A percentile compares a stretch with the other conserved stretches of the same genome.
Conservation (phyloP, 305 asterid species). For the Vinca major region DNA sequence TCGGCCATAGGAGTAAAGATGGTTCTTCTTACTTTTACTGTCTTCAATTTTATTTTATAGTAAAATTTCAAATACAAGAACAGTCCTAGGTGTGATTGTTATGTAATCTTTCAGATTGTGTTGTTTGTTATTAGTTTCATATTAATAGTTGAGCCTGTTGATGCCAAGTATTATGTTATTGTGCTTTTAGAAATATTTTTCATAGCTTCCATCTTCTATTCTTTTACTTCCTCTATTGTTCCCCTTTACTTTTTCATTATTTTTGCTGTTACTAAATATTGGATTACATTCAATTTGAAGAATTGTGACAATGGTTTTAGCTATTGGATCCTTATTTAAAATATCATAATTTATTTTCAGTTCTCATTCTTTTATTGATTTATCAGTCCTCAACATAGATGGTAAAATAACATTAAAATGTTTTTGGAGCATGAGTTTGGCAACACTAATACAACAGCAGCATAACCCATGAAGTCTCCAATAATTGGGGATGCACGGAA, state of each 20-base stretch:
- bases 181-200: background rate
- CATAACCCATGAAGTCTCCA: no score
- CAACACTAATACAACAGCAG: no score
- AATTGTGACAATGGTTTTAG: background rate
- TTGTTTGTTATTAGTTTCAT: constrained; percentile 1
- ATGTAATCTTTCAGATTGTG: background rate
- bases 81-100: constrained; percentile 2
- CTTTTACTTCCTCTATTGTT: background rate
- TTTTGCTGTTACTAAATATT: background rate
- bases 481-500: no score
- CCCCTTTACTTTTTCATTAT: background rate
- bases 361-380: no score
- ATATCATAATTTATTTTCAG: no score
- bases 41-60: constrained; percentile 12
- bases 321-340: background rate
- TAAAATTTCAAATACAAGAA: constrained; percentile 11
- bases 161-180: background rate
- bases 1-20: constrained; percentile 14
- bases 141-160: constrained; percentile 5
- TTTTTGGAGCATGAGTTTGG: no score
- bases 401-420: no score
- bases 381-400: no score
- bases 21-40: constrained; percentile 13
- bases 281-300: background rate
- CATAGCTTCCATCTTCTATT: background rate